Conservation (phyloP, 176 grass and related monocot genomes). For the Themeda triandra region DNA sequence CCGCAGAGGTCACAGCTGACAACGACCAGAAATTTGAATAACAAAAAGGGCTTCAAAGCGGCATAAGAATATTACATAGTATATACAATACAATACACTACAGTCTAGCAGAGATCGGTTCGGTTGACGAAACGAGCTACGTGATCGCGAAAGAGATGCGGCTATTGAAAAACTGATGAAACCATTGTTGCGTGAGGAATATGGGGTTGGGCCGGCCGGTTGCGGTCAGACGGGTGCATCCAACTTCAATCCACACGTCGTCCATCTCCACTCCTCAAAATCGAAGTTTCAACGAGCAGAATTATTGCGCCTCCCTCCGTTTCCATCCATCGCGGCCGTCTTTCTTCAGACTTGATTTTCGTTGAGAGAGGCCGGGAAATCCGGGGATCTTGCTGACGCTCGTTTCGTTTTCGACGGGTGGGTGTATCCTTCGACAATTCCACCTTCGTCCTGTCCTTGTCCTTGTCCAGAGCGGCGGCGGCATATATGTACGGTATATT, state of each 20-base stretch:
- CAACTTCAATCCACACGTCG: background rate
- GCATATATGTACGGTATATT: background rate
- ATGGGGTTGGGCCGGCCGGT: background rate
- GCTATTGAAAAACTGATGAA: background rate
- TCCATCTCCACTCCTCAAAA: too few relatives aligned
- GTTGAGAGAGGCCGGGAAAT: too few relatives aligned
- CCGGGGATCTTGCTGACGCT: too few relatives aligned
- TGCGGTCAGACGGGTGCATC: background rate
- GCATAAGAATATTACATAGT: background rate
- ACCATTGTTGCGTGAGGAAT: conserved; percentile 16
- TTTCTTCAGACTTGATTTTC: too few relatives aligned
- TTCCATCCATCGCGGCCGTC: too few relatives aligned
- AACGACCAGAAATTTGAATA: conserved; percentile 11
- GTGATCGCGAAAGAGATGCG: background rate
- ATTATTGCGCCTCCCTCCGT: too few relatives aligned
- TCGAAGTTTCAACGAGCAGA: too few relatives aligned
- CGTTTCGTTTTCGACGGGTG: too few relatives aligned
- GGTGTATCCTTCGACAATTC: too few relatives aligned
- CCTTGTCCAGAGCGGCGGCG: background rate
- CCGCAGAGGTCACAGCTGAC: background rate
- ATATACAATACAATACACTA: background rate
- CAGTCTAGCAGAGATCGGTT: background rate
- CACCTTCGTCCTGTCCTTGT: too few relatives aligned
- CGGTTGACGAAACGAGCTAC: background rate
- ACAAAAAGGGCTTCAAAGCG: background rate